Base-by-base conservation (phyloP, 2,329 filamentous ascomycete species). In the Delphinella strobiligena region DNA sequence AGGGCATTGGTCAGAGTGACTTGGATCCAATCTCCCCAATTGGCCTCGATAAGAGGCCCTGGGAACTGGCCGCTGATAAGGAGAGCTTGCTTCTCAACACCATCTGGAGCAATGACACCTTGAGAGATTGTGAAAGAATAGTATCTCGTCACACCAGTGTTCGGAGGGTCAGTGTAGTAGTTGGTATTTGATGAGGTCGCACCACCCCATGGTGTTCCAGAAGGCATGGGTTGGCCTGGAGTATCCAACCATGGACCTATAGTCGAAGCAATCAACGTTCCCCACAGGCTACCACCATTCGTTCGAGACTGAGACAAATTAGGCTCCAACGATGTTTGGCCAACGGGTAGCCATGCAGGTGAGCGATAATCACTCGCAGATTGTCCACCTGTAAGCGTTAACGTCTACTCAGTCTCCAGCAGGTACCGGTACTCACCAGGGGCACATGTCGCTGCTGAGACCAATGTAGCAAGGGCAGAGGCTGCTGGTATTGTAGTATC, bases 1-100 rank as follows among this genome's bases (percentile, higher is more conserved):
- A 63, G 48, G 11, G 48, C 42, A 49, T 65, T 65, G 45, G 51
- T 45, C 2, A 60, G 52, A 3, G 45, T 51, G 19, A 59, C 51
- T n/a, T 55, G 47, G 30, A 59, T 52, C 54, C 51, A 56, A 40
- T 60, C 56, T 22, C 54, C 47, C 46, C 46, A 45, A 35, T 47
- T 49, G 34, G 43, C 44, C 29, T 51, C 45, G 33, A 53, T 46
- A 17, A 38, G 42, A 22, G 45, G 40, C 11, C 43, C 43, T 3
- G 47, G 33, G 19, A 38, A 45, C 18, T 31, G 18, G n/a, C 37
- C 40, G 22, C 40, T 44, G 37, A 45, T 38, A 15, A 49, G 37
- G 8, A 50, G 18, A 43, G 45, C 54, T 17, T 45, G 19, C 30
- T 46, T 48, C 30, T 52, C 47, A 1, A 60, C 53, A 31, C 58